Evolutionary conservation across 108 stramenopile genomes (phyloP).

Genomic region (Fragilaria crotonensis): DNA sequence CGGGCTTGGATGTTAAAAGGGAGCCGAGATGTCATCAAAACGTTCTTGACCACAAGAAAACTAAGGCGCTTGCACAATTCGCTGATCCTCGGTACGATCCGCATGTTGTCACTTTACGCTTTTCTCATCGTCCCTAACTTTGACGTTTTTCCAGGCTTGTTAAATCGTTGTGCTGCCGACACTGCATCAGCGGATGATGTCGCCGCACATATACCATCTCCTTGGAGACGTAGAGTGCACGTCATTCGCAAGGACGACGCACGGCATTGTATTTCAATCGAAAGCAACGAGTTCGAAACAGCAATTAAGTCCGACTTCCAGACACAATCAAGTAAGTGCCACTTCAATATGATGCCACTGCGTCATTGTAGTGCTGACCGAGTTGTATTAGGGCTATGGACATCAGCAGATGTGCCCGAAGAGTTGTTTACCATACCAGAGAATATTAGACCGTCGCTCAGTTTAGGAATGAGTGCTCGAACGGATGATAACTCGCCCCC

Average conservation of each 20-base stretch:
- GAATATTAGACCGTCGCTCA: not conserved
- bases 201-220: not conserved
- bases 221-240: too few species aligned
- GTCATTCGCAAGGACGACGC: too few species aligned
- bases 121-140: not conserved
- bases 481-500: not conserved
- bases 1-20: conserved; percentile 5
- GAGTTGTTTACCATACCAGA: not conserved
- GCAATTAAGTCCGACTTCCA: too few species aligned
- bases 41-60: conserved; percentile 51
- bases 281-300: too few species aligned
- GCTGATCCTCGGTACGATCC: conserved; percentile 50
- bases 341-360: not conserved
- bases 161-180: not conserved
- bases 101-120: not conserved
- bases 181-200: conserved; percentile 31
- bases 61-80: conserved; percentile 69
- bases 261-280: too few species aligned
- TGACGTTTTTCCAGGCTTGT: not conserved
- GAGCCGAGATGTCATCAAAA: conserved; percentile 29
- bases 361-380: not conserved
- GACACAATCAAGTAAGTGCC: conserved; percentile 10
- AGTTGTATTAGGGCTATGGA: not conserved
- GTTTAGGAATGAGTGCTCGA: too few species aligned
- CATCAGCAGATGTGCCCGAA: not conserved